Evolutionary conservation across 2,329 filamentous ascomycete genomes (phyloP), one percentile per base, ranked within the genome.

Genomic region (Xylariaceae sp.): DNA sequence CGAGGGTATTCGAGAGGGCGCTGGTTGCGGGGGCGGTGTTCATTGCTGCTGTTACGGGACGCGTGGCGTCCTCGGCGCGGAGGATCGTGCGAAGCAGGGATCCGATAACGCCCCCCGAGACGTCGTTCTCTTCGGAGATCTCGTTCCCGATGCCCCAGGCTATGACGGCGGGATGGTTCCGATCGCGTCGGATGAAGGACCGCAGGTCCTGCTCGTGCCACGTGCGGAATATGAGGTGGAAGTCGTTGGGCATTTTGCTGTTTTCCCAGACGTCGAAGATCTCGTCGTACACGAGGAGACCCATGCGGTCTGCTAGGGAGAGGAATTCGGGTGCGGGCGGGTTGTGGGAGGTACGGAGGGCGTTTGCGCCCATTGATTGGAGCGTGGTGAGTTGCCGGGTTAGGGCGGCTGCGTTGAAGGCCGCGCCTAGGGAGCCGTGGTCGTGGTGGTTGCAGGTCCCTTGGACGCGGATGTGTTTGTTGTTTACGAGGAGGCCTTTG

Each of bases 91-190:
- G 72, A 2, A 83, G 74, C 7, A 56, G 53, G 23, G 68, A 66
- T 61, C 50, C 69, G 60, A 44, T 71, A 69, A 4, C 67, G 70
- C 13, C 61, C 4, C 56, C 62, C 0, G 45, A 23, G 1, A 53
- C 45, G 13, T 39, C 49, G 17, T 66, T 62, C 68, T 83, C 80
- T 65, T 83, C 80, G 1, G 72, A 66, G 1, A 83, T 74, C 67
- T 83, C 81, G 66, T 84, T 84, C 2, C 82, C 81, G 53, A 79
- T 74, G 60, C 78, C 80, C 81, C 81, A 83, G 1, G 73, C 72
- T 34, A 81, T 71, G 18, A 83, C 71, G 0, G 80, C 82, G 2
- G 81, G 76, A 66, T 83, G 80, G 64, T 83, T 83, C 15, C 80
- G 73, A 67, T 83, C 81, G 6, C 81, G 77, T 3, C 80, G 75